Conservation (phyloP, 441 rosid species). For the Biscutella laevigata region DNA sequence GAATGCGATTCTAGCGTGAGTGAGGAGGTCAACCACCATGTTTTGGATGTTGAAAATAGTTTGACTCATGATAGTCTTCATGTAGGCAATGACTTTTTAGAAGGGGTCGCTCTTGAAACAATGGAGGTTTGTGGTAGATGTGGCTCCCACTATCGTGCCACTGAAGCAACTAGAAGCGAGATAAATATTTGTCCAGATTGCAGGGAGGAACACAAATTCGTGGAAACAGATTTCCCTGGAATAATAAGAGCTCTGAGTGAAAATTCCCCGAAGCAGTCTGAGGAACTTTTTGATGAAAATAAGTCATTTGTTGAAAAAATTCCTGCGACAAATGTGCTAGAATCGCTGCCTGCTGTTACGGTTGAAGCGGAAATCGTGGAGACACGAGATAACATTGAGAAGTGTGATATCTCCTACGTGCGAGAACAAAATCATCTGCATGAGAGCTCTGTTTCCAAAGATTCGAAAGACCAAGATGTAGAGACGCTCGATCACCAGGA, state of each 20-base stretch:
- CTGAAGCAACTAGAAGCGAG: conserved; percentile 34
- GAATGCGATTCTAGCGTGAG: conserved; percentile 33
- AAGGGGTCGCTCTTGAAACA: conserved; percentile 37
- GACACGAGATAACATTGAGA: conserved; percentile 32
- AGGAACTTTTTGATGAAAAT: conserved; percentile 28
- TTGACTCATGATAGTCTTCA: conserved; percentile 35
- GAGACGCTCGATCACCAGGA: conserved; percentile 29
- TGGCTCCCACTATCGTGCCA: conserved; percentile 40
- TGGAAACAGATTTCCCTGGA: conserved; percentile 26
- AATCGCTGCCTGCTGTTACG: conserved; percentile 26
- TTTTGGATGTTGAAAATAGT: conserved; percentile 34
- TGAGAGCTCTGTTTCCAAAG: conserved; percentile 32
- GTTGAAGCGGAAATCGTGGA: conserved; percentile 29
- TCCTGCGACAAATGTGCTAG: conserved; percentile 22
- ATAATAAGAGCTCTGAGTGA: conserved; percentile 25
- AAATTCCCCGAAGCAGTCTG: conserved; percentile 21
- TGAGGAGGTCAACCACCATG: conserved; percentile 37
- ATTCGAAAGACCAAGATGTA: conserved; percentile 32
- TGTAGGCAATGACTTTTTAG: conserved; percentile 38
- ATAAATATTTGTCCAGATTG: conserved; percentile 64
- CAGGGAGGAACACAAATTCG: conserved; percentile 34
- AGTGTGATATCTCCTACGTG: conserved; percentile 23
- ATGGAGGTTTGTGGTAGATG: conserved; percentile 53
- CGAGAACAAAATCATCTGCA: conserved; percentile 27
- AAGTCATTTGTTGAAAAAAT: conserved; percentile 27